Evolutionary conservation across 768 basidiomycete species (phyloP).

Genomic region (Rhizopogon rudus): DNA sequence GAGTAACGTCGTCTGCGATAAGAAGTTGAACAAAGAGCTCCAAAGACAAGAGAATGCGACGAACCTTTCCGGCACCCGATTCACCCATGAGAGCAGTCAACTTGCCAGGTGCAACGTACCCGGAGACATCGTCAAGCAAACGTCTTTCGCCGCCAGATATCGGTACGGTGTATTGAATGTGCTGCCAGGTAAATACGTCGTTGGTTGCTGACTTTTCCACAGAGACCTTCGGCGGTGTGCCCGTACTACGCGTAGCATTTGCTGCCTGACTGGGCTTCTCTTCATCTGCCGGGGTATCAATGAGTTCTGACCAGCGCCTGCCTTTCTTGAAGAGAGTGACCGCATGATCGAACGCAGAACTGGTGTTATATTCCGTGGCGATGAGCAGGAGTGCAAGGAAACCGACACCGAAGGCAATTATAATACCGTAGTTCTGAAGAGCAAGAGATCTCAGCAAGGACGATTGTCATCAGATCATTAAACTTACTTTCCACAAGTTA

Average conservation of each 20-base stretch:
- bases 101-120: slow-evolving; percentile 47
- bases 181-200: slow-evolving; percentile 78
- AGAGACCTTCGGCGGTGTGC: slow-evolving; percentile 20
- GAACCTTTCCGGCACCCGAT: slow-evolving; percentile 28
- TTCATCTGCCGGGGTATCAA: slow-evolving; percentile 10
- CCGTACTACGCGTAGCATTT: not conserved
- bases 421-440: slow-evolving; percentile 36
- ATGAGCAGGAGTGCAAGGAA: slow-evolving; percentile 33
- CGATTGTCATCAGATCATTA: slow-evolving; percentile 11
- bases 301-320: not conserved
- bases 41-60: not conserved
- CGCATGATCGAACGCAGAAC: slow-evolving; percentile 24
- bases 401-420: slow-evolving; percentile 37
- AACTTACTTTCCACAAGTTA: slow-evolving; percentile 33
- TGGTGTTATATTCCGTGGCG: slow-evolving; percentile 29
- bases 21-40: not conserved
- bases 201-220: slow-evolving; percentile 25
- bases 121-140: slow-evolving; percentile 41
- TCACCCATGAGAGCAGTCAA: slow-evolving; percentile 49
- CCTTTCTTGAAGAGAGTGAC: slow-evolving; percentile 20
- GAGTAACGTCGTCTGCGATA: slow-evolving; percentile 48
- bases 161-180: slow-evolving; percentile 62
- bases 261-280: slow-evolving; percentile 6
- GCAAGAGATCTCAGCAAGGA: slow-evolving; percentile 11
- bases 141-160: slow-evolving; percentile 32